Percentiles rank a stretch among this genome's conserved stretches.
Evolutionary conservation across 768 basidiomycete species (phyloP).

Genomic region (Leccinum variicolor): DNA sequence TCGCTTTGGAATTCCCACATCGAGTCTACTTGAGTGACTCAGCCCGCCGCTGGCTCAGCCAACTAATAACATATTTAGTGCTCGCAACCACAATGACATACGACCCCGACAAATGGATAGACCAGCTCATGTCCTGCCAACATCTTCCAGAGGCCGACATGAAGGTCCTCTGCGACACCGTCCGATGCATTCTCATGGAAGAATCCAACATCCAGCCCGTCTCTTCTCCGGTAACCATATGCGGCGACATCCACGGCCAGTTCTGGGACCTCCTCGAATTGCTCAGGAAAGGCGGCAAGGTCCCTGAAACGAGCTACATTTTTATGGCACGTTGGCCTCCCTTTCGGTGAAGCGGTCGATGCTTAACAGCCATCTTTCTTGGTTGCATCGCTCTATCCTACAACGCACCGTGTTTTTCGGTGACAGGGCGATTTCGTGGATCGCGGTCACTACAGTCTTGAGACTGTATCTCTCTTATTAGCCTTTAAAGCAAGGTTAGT

Average conservation of each 20-base stretch:
- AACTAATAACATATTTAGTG: neutral
- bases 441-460: conserved; percentile 92
- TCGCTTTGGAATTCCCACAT: conserved; percentile 16
- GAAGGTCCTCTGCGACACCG: conserved; percentile 88
- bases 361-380: conserved; percentile 23
- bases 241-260: conserved; percentile 96
- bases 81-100: conserved; percentile 29
- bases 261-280: conserved; percentile 97
- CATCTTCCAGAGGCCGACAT: conserved; percentile 90
- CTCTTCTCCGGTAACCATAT: conserved; percentile 90
- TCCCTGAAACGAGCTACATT: conserved; percentile 89
- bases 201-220: conserved; percentile 98
- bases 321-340: conserved; percentile 82
- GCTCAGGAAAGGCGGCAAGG: conserved; percentile 77
- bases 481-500: conserved; percentile 83
- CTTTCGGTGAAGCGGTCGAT: conserved; percentile 22
- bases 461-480: conserved; percentile 87
- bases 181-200: conserved; percentile 86
- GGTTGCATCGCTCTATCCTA: neutral
- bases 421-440: conserved; percentile 95
- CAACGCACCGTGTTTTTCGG: neutral
- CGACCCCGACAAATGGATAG: conserved; percentile 80
- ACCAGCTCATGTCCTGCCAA: conserved; percentile 80
- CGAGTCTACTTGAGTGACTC: neutral
- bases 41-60: neutral